These are phyloP conservation scores for Saccharomyces hybrid DNA, from an alignment of 1,139 yeast species.

Conservation along the genomic window DNA sequence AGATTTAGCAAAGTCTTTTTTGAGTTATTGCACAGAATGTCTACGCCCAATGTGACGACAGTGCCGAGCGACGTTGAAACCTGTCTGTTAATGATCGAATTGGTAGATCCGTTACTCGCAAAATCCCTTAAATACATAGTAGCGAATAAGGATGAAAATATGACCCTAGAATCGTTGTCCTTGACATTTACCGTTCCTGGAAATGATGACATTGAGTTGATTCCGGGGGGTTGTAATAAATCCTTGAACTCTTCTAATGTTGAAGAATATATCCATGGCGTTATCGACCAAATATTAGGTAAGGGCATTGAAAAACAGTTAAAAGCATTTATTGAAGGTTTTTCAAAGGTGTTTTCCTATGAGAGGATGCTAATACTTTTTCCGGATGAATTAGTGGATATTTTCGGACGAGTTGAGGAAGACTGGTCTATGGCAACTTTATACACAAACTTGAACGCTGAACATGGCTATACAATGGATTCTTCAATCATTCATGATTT, in stretches of 20 bases:
- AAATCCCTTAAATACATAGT: conserved; percentile 50
- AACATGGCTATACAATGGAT: conserved; percentile 81
- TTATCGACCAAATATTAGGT: conserved; percentile 56
- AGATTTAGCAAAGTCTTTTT: conserved; percentile 69
- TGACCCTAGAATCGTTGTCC: conserved; percentile 41
- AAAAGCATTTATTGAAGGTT: conserved; percentile 69
- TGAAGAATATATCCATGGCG: conserved; percentile 47
- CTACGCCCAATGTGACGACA: conserved; percentile 18
- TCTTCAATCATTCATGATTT: conserved; percentile 57
- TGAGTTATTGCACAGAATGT: conserved; percentile 34
- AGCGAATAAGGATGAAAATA: conserved; percentile 35
- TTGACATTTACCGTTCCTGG: conserved; percentile 77
- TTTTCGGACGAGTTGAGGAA: conserved; percentile 72
- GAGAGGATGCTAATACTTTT: conserved; percentile 63
- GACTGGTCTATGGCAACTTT: conserved; percentile 77
- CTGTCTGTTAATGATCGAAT: conserved; percentile 32
- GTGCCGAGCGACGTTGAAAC: conserved; percentile 1
- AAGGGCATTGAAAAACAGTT: conserved; percentile 61
- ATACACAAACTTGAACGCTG: conserved; percentile 60
- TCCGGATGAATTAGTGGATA: conserved; percentile 59
- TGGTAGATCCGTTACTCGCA: conserved; percentile 57
- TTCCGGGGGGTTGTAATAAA: conserved; percentile 47
- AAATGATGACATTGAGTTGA: conserved; percentile 45
- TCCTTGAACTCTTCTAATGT: conserved; percentile 47
- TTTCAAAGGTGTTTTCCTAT: conserved; percentile 77